Evolutionary conservation across 2,329 filamentous ascomycete species (phyloP), one percentile per base, ranked within the genome.

Genomic region (Xylaria sp.): DNA sequence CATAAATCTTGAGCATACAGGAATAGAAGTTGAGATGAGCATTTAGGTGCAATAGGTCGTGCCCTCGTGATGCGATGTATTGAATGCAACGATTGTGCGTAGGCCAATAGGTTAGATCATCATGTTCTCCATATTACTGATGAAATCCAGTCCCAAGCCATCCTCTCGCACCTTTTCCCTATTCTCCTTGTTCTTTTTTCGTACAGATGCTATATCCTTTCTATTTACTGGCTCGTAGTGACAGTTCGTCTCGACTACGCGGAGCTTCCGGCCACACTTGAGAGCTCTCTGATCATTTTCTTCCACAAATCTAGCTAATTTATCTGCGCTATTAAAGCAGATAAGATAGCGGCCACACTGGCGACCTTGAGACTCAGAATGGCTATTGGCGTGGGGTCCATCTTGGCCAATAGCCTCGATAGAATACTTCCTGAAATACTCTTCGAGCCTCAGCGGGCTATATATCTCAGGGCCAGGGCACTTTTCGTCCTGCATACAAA

Each of bases 211-310:
- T 48, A 26, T 13, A 48, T 20, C 46, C 46, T 26, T 26, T 48
- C 20, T 48, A 48, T 48, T 20, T 1, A 48, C 46, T 48, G 20
- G 46, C 20, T 26, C 23, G 20, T 13, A 48, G 20, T 1, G 46
- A 48, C 10, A 3, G 9, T 20, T 20, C 9, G 20, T 48, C 46
- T 48, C 13, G 3, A 11, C 4, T 1, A 48, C 46, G 11, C 46
- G 20, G 46, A 48, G 46, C 23, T 20, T 48, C 6, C 46, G 46
- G 23, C 46, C 20, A 26, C 46, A 48, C 10, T 48, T 48, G 46
- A 48, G 46, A 26, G 46, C 46, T 48, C 23, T 48, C 11, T 48
- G 46, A 20, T 48, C 46, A 48, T 48, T 48, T 13, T 48, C 46
- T 3, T 26, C 4, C 23, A 48, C 23, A 9, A 48, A 48, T 26